Evolutionary conservation across 1,139 yeast genomes (phyloP), one percentile per base, ranked within the genome.

Genomic region (Zhuliangozyma parablackwelliae): DNA sequence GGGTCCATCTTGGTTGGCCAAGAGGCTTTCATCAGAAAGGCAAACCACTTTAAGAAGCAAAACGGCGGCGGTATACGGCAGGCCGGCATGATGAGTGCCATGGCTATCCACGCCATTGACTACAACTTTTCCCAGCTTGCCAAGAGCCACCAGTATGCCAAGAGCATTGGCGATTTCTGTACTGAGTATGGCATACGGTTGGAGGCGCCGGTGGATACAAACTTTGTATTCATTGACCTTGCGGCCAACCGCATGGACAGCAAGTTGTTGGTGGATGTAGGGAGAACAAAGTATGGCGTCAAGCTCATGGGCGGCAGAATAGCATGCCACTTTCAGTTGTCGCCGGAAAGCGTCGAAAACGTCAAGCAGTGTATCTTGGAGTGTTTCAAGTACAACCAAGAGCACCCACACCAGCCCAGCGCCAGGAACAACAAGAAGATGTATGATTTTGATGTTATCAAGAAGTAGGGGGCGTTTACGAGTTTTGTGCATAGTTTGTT

Each of bases 81-180:
- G 50, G 61, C 72, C 11, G 76, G 76, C 1, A 43, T 69, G 21
- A 50, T 69, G 40, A 59, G 73, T 3, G 49, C 54, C 37, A 68
- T 68, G 73, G 75, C 74, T 2, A 54, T 57, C 12, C 57, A 57
- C 20, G 74, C 75, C 7, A 60, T 69, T 29, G 65, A 64, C 34
- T 67, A 68, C 41, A 68, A 67, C 44, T 56, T 62, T 21, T 43
- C 59, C 27, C 61, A 61, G 45, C 54, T 69, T 34, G 53, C 64
- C 21, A 72, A 69, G 32, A 80, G 86, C 24, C 79, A 75, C 34
- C 65, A 64, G 32, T 65, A 81, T 43, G 82, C 86, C 1, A 52
- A 63, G 20, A 67, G 67, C 38, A 80, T 86, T 4, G 70, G 69
- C 20, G 59, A 57, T 12, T 53, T 75, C 10, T 78, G 79, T 30